These are phyloP conservation scores for Fusarium brevicatenulatum DNA, from an alignment of 2,329 filamentous ascomycete species.

Conservation along the genomic window DNA sequence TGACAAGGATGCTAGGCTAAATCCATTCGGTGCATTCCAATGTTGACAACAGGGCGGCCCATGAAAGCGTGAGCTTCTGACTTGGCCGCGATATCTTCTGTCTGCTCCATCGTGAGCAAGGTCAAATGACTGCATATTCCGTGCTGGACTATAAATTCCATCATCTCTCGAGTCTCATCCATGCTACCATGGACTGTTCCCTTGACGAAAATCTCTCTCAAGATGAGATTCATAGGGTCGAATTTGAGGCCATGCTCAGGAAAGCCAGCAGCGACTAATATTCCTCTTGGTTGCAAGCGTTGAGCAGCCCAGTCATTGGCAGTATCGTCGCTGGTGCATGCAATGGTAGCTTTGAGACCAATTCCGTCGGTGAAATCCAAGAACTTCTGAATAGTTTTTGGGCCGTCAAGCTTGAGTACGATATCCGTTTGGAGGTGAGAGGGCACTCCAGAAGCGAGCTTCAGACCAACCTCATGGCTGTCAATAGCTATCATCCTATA, in stretches of 20 bases:
- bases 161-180: conserved; percentile 23
- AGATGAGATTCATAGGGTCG: conserved; percentile 29
- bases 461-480: conserved; percentile 25
- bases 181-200: conserved; percentile 30
- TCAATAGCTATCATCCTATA: conserved; percentile 44
- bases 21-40: background rate
- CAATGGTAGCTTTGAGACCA: conserved; percentile 24
- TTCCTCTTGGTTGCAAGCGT: conserved; percentile 23
- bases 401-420: conserved; percentile 6
- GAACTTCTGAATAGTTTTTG: conserved; percentile 16
- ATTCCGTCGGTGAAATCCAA: conserved; percentile 27
- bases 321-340: conserved; percentile 24
- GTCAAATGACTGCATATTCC: conserved; percentile 21
- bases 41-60: conserved; percentile 23
- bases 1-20: background rate
- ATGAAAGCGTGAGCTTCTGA: conserved; percentile 1
- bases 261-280: conserved; percentile 24
- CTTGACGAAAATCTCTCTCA: conserved; percentile 27
- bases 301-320: conserved; percentile 34
- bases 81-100: conserved; percentile 16
- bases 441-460: conserved; percentile 33
- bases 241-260: conserved; percentile 31
- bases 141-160: conserved; percentile 19
- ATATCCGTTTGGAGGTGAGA: conserved; percentile 30
- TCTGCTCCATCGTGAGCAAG: conserved; percentile 24